These are phyloP conservation scores for Coniochaeta ligniaria DNA, from an alignment of 2,329 filamentous ascomycete species.

Conservation along the genomic window DNA sequence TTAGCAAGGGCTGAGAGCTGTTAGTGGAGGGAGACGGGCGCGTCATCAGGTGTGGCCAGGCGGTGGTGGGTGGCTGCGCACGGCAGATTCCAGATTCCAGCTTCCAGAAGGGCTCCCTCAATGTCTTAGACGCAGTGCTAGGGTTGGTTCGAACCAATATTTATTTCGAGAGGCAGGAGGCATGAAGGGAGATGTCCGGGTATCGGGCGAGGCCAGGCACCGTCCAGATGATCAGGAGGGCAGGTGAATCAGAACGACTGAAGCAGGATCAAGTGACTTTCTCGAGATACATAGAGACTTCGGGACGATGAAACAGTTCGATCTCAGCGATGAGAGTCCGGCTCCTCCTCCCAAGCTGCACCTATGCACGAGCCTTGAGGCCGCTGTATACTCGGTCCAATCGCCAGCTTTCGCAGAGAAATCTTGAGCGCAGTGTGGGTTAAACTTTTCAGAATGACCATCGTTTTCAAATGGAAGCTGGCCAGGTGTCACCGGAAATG, in stretches of 20 bases:
- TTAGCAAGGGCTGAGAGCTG: neutral
- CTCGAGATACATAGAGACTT: neutral
- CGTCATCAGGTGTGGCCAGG: constrained; percentile 1
- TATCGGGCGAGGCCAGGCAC: neutral
- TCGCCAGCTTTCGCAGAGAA: neutral
- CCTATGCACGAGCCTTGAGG: neutral
- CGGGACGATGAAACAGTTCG: neutral
- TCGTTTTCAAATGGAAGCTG: neutral
- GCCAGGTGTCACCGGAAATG: neutral
- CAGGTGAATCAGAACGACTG: neutral
- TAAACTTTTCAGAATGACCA: neutral
- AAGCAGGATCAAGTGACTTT: neutral
- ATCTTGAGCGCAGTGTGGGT: neutral
- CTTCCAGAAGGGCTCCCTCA: neutral
- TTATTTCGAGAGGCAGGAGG: neutral
- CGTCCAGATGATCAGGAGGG: too few relatives aligned
- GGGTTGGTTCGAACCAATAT: neutral
- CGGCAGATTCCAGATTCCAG: neutral
- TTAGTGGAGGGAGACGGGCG: neutral
- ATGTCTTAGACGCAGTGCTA: neutral
- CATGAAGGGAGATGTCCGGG: neutral
- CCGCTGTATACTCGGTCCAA: neutral
- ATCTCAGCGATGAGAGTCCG: neutral
- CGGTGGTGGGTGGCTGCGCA: neutral
- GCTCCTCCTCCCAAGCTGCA: neutral